A percentile compares a stretch with the other conserved stretches of the same genome.
Evolutionary conservation across 1,139 yeast species (phyloP).

Genomic region (Taphrina confusa): DNA sequence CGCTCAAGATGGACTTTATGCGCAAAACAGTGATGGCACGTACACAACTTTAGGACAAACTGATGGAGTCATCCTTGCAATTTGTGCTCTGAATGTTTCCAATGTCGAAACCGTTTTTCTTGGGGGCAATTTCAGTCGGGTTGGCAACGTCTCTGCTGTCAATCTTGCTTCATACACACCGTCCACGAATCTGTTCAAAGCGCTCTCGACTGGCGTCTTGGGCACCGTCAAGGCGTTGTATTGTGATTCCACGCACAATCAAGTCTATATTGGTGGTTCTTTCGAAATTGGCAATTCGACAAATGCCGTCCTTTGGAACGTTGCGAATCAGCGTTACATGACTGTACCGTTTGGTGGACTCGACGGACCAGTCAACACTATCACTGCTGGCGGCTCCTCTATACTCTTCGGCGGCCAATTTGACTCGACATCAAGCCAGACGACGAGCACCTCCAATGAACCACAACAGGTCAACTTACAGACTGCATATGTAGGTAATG

Average conservation of each 20-base stretch:
- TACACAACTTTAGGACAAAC: constrained; percentile 36
- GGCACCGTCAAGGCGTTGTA: constrained; percentile 61
- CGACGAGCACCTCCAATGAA: constrained; percentile 41
- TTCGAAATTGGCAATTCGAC: constrained; percentile 58
- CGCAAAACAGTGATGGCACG: constrained; percentile 34
- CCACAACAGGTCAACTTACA: constrained; percentile 61
- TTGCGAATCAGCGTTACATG: constrained; percentile 50
- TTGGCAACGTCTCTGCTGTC: constrained; percentile 49
- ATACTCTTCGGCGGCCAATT: constrained; percentile 82
- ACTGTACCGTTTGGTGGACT: constrained; percentile 78
- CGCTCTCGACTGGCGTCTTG: constrained; percentile 50
- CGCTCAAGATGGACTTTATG: constrained; percentile 34
- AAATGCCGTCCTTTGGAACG: constrained; percentile 70
- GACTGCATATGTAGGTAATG: constrained; percentile 63
- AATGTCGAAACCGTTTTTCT: constrained; percentile 46
- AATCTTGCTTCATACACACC: constrained; percentile 59
- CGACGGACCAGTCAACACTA: constrained; percentile 65
- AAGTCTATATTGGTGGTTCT: constrained; percentile 79
- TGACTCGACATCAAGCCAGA: constrained; percentile 45
- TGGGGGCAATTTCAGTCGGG: constrained; percentile 50
- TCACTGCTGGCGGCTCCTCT: constrained; percentile 54
- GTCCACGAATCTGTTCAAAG: constrained; percentile 51
- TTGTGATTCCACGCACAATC: constrained; percentile 52
- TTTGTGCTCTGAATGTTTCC: constrained; percentile 45
- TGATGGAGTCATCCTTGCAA: constrained; percentile 46